A percentile compares a stretch with the other conserved stretches of the same genome.
These are phyloP conservation scores for Babesia bovis DNA, from an alignment of 169 alveolate species.

Conservation along the genomic window DNA sequence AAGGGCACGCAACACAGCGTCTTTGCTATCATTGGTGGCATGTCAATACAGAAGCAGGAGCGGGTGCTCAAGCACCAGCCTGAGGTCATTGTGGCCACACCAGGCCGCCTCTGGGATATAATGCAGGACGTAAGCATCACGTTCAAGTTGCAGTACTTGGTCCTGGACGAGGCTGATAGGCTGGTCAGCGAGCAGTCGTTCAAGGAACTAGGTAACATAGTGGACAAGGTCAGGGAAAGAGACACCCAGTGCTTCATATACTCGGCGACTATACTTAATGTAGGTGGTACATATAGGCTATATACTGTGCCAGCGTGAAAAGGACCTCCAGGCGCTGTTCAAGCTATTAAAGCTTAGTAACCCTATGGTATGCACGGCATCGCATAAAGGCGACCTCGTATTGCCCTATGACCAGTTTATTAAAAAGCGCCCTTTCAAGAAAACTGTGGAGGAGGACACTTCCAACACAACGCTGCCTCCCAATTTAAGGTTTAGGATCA, in stretches of 20 bases:
- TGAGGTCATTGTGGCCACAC: constrained; percentile 73
- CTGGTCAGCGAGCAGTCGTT: constrained; percentile 79
- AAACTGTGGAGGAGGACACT: constrained; percentile 14
- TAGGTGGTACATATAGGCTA: neutral
- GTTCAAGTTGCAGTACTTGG: constrained; percentile 77
- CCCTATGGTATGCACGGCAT: constrained; percentile 52
- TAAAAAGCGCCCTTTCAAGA: constrained; percentile 16
- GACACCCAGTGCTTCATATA: constrained; percentile 31
- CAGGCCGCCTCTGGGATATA: constrained; percentile 75
- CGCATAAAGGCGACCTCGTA: constrained; percentile 36
- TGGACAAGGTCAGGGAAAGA: constrained; percentile 18
- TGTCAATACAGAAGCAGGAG: constrained; percentile 71
- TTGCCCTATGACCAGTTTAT: constrained; percentile 47
- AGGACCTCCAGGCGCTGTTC: constrained; percentile 30
- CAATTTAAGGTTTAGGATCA: constrained; percentile 27
- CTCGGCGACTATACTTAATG: constrained; percentile 68
- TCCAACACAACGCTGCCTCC: constrained; percentile 43
- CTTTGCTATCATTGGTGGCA: constrained; percentile 82
- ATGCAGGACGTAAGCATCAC: constrained; percentile 68
- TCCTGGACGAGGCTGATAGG: constrained; percentile 93
- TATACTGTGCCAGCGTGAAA: constrained; percentile 24
- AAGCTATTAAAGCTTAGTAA: constrained; percentile 42
- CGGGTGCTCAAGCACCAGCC: constrained; percentile 68
- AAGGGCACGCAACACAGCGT: constrained; percentile 62
- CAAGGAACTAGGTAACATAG: constrained; percentile 48